phyloP scores from a whole-genome alignment of 805 yeast species.

The Jamesozyma lodderae region DNA sequence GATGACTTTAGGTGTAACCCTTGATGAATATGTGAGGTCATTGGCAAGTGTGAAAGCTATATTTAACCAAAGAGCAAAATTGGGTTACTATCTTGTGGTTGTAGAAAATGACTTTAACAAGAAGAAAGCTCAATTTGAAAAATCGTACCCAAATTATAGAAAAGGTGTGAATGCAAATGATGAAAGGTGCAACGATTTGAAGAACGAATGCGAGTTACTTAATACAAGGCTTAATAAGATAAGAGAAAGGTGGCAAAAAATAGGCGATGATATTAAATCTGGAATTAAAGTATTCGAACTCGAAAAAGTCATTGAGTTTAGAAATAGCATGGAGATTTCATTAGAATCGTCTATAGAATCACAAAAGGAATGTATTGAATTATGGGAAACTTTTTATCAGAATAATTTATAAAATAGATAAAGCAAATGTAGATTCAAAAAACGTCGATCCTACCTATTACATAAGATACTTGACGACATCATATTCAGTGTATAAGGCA shows the following conservation, averaged over 20 bases:
- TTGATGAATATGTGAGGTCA: conserved; percentile 78
- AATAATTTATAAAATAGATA: conserved; percentile 26
- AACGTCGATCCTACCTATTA: too few relatives aligned
- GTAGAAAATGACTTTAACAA: conserved; percentile 42
- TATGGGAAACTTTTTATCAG: conserved; percentile 85
- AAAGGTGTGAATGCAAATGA: conserved; percentile 36
- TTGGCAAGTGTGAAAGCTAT: conserved; percentile 67
- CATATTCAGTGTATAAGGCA: background rate
- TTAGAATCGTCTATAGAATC: conserved; percentile 85
- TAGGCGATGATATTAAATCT: conserved; percentile 54
- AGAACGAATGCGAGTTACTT: conserved; percentile 48
- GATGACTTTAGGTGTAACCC: conserved; percentile 72
- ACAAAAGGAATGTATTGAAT: conserved; percentile 82
- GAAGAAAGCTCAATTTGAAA: conserved; percentile 40
- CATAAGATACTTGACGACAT: too few relatives aligned
- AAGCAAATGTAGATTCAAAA: too few relatives aligned
- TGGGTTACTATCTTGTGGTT: conserved; percentile 37
- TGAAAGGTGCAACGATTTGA: conserved; percentile 52
- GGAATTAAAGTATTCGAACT: conserved; percentile 63
- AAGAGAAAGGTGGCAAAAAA: conserved; percentile 51
- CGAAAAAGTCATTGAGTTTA: conserved; percentile 72
- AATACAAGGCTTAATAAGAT: conserved; percentile 46
- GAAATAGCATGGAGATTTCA: conserved; percentile 82
- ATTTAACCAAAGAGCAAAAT: conserved; percentile 63
- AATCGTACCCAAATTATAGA: conserved; percentile 34